Evolutionary conservation across 2,329 filamentous ascomycete species (phyloP), one percentile per base, ranked within the genome.

Genomic region (Colletotrichum spaethianum): DNA sequence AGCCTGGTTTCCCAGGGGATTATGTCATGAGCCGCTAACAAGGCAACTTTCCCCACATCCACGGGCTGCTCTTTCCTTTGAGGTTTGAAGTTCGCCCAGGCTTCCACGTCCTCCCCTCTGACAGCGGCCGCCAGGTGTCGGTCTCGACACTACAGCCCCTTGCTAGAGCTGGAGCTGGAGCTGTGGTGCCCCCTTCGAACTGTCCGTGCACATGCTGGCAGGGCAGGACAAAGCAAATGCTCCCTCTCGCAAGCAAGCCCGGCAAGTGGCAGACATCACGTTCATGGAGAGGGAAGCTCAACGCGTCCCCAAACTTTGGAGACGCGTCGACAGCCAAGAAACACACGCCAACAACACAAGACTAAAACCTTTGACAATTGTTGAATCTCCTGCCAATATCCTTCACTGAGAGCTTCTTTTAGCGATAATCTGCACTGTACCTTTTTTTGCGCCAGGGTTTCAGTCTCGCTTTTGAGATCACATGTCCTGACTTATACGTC

Each of bases 11-110:
- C 52, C 53, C 6, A 36, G 44, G 65, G 65, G 60, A 60, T 48
- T 72, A 64, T 69, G 70, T 72, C 65, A 72, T 63, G 28, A 14
- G 16, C 12, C 52, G 65, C 59, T 72, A 64, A 23, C 36, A 50
- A 23, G 38, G 38, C 64, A 69, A 64, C 40, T 67, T 9, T 33
- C 36, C 26, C 14, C 56, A 44, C 46, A 53, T 67, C 44, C 6
- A 14, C 16, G 16, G 23, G 48, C 14, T 20, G 28, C 31, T 40
- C 55, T 50, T 23, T 23, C 44, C 36, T 63, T 53, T 53, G 33
- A 26, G 3, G 56, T 59, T 56, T 23, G 33, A 38, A 56, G 8
- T 53, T 53, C 18, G 9, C 33, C 53, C 53, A 56, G 53, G 53
- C 53, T 56, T 38, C 53, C 6, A 16, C 11, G n/a, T 56, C 53